Percentiles rank a stretch among this genome's conserved stretches.
Evolutionary conservation across 164 flowering plant genomes (phyloP).

Genomic region (Kingdonia uniflora): DNA sequence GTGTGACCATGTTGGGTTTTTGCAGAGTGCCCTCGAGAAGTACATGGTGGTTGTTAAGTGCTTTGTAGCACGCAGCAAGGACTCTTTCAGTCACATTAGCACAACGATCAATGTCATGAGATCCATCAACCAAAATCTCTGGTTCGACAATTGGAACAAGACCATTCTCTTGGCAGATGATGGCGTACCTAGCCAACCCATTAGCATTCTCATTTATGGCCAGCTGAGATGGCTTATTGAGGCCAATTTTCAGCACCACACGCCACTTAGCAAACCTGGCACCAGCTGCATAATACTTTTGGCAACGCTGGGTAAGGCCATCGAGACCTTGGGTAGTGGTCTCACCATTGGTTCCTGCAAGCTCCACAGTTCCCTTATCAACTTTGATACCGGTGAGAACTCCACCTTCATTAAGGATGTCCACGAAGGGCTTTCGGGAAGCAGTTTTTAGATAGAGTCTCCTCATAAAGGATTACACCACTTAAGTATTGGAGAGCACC

Average conservation of each 20-base stretch:
- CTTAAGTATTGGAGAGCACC: slow-evolving; percentile 5
- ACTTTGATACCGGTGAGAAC: slow-evolving; percentile 4
- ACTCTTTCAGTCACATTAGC: slow-evolving; percentile 2
- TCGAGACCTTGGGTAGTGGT: slow-evolving; percentile 6
- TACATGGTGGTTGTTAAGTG: neutral
- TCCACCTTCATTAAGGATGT: slow-evolving; percentile 1
- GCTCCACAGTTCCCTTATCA: slow-evolving; percentile 5
- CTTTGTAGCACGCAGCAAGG: slow-evolving; percentile 2
- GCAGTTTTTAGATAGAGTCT: slow-evolving; percentile 4
- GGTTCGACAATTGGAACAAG: neutral
- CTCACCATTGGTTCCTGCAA: slow-evolving; percentile 6
- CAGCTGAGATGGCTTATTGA: no score
- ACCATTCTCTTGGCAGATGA: slow-evolving; percentile 2
- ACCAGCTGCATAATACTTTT: slow-evolving; percentile 2
- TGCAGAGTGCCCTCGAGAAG: neutral
- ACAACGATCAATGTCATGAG: slow-evolving; percentile 1
- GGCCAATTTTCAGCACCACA: slow-evolving; percentile 3
- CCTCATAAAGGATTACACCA: slow-evolving; percentile 5
- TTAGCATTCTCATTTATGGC: slow-evolving; percentile 4
- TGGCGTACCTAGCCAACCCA: slow-evolving; percentile 3
- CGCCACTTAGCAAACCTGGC: slow-evolving; percentile 6
- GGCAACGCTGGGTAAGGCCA: slow-evolving; percentile 3
- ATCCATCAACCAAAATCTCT: slow-evolving; percentile 1
- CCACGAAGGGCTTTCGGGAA: slow-evolving; percentile 3
- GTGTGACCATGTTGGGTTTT: slow-evolving; percentile 1